Conservation (phyloP, 495 filamentous ascomycete species). For the Amphirosellinia nigrospora region DNA sequence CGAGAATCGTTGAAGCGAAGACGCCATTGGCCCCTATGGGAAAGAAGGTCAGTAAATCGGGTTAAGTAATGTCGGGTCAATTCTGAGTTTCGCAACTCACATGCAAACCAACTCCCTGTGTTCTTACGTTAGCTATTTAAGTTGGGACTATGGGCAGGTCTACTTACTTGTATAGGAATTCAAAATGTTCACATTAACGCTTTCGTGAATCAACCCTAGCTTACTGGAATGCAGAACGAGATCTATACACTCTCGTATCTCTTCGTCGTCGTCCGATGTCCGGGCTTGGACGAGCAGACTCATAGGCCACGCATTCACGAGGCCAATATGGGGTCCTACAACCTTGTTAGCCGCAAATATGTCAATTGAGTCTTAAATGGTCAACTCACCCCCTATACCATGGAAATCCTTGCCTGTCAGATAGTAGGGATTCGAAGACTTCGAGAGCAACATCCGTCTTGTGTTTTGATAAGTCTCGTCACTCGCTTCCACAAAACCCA, state of each 20-base stretch:
- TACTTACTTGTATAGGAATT: slow-evolving; percentile 77
- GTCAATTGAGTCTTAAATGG: background rate
- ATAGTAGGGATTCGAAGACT: slow-evolving; percentile 86
- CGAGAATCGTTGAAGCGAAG: slow-evolving; percentile 90
- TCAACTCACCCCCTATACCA: slow-evolving; percentile 78
- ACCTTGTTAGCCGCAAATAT: background rate
- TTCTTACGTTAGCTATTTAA: slow-evolving; percentile 37
- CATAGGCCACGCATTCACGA: slow-evolving; percentile 96
- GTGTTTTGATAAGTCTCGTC: slow-evolving; percentile 87
- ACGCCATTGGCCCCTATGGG: slow-evolving; percentile 81
- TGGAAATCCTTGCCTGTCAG: slow-evolving; percentile 78
- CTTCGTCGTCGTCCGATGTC: slow-evolving; percentile 85
- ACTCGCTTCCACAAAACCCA: slow-evolving; percentile 75
- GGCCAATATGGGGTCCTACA: slow-evolving; percentile 70
- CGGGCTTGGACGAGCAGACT: slow-evolving; percentile 87
- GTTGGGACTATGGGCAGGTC: background rate
- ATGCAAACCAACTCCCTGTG: slow-evolving; percentile 91
- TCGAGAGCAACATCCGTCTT: slow-evolving; percentile 83
- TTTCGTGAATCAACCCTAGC: slow-evolving; percentile 89
- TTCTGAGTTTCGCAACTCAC: slow-evolving; percentile 44
- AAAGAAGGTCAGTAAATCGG: slow-evolving; percentile 25
- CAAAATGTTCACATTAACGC: slow-evolving; percentile 79
- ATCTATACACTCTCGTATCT: slow-evolving; percentile 75
- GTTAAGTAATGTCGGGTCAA: too few relatives aligned
- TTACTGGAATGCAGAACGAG: slow-evolving; percentile 73